These are phyloP conservation scores for Hirsutella minnesotensis DNA, from an alignment of 2,329 filamentous ascomycete genomes.

Conservation along the genomic window DNA sequence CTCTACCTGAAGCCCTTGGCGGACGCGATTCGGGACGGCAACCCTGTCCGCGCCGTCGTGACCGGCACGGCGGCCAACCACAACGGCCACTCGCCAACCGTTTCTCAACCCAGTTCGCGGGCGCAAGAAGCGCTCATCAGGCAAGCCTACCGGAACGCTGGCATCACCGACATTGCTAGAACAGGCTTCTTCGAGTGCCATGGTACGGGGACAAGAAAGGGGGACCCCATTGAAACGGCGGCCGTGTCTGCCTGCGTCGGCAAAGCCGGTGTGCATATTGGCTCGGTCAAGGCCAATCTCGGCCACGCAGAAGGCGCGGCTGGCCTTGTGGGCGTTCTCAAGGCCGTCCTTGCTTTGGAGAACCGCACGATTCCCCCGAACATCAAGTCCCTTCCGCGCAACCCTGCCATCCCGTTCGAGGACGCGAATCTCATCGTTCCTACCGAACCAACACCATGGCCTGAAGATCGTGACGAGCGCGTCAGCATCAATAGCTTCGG, in stretches of 20 bases:
- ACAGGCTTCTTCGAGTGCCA: conserved; percentile 11
- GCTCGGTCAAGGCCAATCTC: conserved; percentile 17
- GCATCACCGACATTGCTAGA: conserved; percentile 4
- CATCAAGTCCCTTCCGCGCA: conserved; percentile 10
- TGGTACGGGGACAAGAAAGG: conserved; percentile 24
- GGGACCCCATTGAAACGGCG: conserved; percentile 25
- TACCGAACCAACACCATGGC: conserved; percentile 20
- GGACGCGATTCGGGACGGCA: conserved; percentile 27
- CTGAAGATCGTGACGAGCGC: conserved; percentile 21
- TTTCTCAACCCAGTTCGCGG: conserved; percentile 23
- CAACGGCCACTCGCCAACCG: conserved; percentile 27
- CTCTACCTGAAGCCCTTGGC: conserved; percentile 27
- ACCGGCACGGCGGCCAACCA: conserved; percentile 18
- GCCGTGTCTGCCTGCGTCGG: conserved; percentile 19
- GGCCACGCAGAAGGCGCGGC: conserved; percentile 16
- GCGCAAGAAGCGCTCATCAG: conserved; percentile 19
- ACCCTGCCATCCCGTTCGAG: conserved; percentile 11
- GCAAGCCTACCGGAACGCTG: conserved; percentile 14
- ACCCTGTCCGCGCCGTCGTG: conserved; percentile 14
- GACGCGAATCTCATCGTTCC: conserved; percentile 15
- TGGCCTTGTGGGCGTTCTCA: conserved; percentile 15
- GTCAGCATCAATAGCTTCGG: conserved; percentile 34
- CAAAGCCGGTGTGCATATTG: conserved; percentile 7
- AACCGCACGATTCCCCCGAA: conserved; percentile 12
- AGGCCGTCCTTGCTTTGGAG: conserved; percentile 14